Percentiles rank a stretch among this genome's conserved stretches.
Evolutionary conservation across 176 grass and related monocot species (phyloP).

Genomic region (Zoysia japonica): DNA sequence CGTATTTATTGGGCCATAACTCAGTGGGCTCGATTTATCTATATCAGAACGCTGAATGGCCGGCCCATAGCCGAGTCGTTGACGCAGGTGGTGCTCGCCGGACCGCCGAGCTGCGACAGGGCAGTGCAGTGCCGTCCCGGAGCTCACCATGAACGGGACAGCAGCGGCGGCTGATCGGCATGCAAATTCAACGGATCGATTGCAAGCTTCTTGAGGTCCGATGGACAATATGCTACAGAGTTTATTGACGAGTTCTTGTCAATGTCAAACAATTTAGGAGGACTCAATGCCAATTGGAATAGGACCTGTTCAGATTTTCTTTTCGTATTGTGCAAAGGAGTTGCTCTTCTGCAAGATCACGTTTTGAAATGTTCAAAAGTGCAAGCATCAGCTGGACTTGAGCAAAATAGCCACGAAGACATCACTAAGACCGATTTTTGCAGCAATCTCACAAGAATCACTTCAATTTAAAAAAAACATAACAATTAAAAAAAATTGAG

Average conservation of each 20-base stretch:
- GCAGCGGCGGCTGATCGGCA: neutral
- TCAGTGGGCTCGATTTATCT: too few species aligned
- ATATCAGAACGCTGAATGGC: too few species aligned
- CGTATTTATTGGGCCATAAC: neutral
- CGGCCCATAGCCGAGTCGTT: too few species aligned
- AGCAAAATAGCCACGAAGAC: neutral
- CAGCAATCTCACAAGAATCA: too few species aligned
- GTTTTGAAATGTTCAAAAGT: neutral
- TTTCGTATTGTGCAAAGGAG: neutral
- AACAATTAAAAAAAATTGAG: too few species aligned
- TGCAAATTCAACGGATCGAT: neutral
- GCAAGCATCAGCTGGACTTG: neutral
- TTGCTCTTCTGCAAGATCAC: neutral
- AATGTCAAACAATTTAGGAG: neutral
- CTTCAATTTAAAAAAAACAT: too few species aligned
- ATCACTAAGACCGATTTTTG: neutral
- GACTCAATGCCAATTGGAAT: neutral
- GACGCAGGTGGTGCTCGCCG: neutral
- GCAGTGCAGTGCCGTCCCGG: too few species aligned
- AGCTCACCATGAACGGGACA: too few species aligned
- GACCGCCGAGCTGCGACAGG: neutral
- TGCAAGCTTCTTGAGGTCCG: neutral
- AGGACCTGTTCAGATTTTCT: neutral
- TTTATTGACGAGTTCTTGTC: neutral
- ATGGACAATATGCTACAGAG: neutral